Evolutionary conservation across 2,329 filamentous ascomycete genomes (phyloP).

Genomic region (Ascochyta rabiei): DNA sequence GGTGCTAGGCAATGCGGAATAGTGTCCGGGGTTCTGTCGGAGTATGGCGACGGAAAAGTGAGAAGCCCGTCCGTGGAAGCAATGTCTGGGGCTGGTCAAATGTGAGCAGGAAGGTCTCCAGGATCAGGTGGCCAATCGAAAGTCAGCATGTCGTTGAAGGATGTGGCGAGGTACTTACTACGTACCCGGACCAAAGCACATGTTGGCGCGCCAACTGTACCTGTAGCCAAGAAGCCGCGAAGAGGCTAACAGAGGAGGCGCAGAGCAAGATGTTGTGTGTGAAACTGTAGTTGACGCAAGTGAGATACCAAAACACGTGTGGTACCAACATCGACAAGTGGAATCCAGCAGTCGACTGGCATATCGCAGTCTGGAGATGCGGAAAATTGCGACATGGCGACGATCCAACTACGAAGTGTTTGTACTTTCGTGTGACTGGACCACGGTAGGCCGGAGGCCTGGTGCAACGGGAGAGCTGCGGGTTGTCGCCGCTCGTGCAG

Average conservation of each 20-base stretch:
- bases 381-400: background rate
- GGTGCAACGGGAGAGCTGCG: constrained; percentile 6
- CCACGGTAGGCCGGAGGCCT: background rate
- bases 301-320: background rate
- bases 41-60: constrained; percentile 2
- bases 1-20: constrained; percentile 6
- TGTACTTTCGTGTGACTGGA: background rate
- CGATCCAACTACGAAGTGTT: background rate
- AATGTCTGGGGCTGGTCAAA: background rate
- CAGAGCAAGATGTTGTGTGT: background rate
- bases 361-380: background rate
- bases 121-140: constrained; percentile 10
- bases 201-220: constrained; percentile 3
- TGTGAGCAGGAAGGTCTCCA: constrained; percentile 7
- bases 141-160: constrained; percentile 13
- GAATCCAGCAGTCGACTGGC: background rate
- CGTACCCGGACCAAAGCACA: constrained; percentile 1
- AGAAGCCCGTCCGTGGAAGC: background rate
- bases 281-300: background rate
- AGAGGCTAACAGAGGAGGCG: background rate
- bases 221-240: background rate
- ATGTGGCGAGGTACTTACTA: constrained; percentile 15
- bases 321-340: background rate
- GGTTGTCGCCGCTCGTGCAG: constrained; percentile 9
- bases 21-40: background rate